These are phyloP conservation scores for Salix dunnii DNA, from an alignment of 345 rosid genomes.

Conservation along the genomic window DNA sequence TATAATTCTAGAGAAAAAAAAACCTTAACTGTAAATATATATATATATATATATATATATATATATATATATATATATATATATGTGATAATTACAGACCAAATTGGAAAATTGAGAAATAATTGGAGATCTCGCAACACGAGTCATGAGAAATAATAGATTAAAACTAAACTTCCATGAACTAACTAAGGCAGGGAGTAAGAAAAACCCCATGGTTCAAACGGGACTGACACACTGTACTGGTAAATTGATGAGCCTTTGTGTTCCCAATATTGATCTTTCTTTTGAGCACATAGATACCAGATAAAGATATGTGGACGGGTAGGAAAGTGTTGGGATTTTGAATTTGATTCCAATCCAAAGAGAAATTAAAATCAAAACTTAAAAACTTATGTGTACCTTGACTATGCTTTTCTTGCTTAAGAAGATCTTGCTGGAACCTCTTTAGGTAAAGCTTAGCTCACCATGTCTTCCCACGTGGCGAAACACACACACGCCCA, in stretches of 20 bases:
- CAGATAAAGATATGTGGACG: conserved; percentile 14
- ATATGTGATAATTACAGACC: fast-evolving
- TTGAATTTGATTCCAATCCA: conserved; percentile 26
- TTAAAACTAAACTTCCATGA: too few species aligned
- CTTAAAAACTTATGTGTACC: conserved; percentile 21
- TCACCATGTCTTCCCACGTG: conserved; percentile 20
- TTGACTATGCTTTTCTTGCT: conserved; percentile 71
- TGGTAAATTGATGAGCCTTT: conserved; percentile 4
- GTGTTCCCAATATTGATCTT: conserved; percentile 6
- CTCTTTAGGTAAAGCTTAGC: conserved; percentile 36
- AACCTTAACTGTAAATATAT: too few species aligned
- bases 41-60: too few species aligned
- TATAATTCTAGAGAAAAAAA: too few species aligned
- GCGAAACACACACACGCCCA: neutral
- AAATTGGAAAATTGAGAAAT: too few species aligned
- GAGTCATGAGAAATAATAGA: too few species aligned
- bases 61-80: too few species aligned
- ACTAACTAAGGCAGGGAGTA: too few species aligned
- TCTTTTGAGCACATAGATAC: conserved; percentile 6
- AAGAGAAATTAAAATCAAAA: neutral
- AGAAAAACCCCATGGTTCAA: neutral
- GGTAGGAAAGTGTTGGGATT: conserved; percentile 12
- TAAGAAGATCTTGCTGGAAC: conserved; percentile 40
- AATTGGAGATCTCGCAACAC: too few species aligned
- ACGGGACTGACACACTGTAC: neutral